Evolutionary conservation across 1,284 basidiomycete genomes (phyloP).

Genomic region (Chondrostereum purpureum): DNA sequence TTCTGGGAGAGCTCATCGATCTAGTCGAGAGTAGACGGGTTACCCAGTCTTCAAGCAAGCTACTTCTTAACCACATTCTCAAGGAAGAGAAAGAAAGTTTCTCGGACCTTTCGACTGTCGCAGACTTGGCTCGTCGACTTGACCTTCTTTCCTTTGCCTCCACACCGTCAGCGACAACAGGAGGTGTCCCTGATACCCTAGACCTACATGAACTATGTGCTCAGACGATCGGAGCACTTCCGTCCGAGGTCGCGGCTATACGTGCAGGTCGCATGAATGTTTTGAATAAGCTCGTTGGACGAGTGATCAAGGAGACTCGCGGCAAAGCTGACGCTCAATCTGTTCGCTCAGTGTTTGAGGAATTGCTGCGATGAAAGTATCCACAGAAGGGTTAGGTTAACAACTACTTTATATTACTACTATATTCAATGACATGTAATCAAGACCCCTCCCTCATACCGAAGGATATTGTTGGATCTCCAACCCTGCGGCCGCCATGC

Average conservation of each 20-base stretch:
- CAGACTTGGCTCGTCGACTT: slow-evolving; percentile 41
- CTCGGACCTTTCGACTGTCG: slow-evolving; percentile 23
- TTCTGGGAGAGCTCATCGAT: slow-evolving; percentile 76
- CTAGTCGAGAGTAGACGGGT: slow-evolving; percentile 51
- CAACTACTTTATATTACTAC: not conserved
- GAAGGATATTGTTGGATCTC: too few species aligned
- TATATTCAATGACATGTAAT: too few species aligned
- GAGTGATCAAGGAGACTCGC: slow-evolving; percentile 80
- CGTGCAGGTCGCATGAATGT: slow-evolving; percentile 75
- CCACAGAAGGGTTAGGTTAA: not conserved
- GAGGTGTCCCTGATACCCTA: slow-evolving; percentile 11
- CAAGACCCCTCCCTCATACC: too few species aligned
- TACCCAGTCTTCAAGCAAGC: slow-evolving; percentile 66
- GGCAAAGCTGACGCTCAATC: slow-evolving; percentile 70
- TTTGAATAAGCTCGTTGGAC: slow-evolving; percentile 82
- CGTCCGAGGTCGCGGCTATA: slow-evolving; percentile 66
- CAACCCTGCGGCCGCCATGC: slow-evolving; percentile 58
- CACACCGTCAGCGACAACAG: slow-evolving; percentile 21
- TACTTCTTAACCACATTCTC: slow-evolving; percentile 61
- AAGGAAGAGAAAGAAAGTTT: slow-evolving; percentile 38
- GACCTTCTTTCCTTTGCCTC: slow-evolving; percentile 34
- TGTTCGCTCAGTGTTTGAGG: slow-evolving; percentile 38
- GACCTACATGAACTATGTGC: slow-evolving; percentile 50
- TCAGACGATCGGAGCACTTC: slow-evolving; percentile 60
- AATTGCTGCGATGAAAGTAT: slow-evolving; percentile 29